Evolutionary conservation across 2,329 filamentous ascomycete genomes (phyloP).

Genomic region (Diaporthe aspalathi): DNA sequence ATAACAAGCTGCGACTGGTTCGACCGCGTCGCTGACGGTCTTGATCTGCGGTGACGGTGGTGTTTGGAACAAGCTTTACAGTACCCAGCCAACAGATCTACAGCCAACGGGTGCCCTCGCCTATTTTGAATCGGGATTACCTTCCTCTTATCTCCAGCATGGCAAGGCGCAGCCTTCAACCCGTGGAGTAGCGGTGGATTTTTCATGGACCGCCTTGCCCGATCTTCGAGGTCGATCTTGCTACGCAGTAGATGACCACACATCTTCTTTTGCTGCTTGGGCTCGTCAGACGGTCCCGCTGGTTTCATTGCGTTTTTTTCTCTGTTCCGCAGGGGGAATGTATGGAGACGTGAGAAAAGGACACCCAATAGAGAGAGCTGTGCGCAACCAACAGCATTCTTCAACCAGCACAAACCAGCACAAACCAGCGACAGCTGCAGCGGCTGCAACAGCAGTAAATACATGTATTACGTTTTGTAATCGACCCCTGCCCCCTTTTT

Average conservation of each 20-base stretch:
- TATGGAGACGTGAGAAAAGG: neutral
- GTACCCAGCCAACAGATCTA: neutral
- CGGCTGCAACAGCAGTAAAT: conserved; percentile 5
- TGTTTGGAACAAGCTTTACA: neutral
- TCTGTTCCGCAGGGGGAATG: neutral
- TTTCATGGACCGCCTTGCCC: neutral
- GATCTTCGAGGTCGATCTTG: neutral
- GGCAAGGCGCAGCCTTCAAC: neutral
- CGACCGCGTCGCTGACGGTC: neutral
- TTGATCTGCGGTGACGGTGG: neutral
- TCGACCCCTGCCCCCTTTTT: too few species aligned
- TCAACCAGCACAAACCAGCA: neutral
- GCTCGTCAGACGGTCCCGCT: neutral
- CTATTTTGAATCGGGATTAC: neutral
- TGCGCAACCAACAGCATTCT: neutral
- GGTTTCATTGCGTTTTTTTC: neutral
- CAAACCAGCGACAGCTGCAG: neutral
- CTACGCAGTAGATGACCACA: too few species aligned
- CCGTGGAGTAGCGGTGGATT: neutral
- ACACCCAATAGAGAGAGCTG: neutral
- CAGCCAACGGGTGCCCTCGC: neutral
- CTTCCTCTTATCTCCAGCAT: neutral
- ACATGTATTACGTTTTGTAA: neutral
- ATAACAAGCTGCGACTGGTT: neutral
- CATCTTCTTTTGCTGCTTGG: neutral